Evolutionary conservation across 495 filamentous ascomycete species (phyloP), one percentile per base, ranked within the genome.

Genomic region (Poronia punctata): DNA sequence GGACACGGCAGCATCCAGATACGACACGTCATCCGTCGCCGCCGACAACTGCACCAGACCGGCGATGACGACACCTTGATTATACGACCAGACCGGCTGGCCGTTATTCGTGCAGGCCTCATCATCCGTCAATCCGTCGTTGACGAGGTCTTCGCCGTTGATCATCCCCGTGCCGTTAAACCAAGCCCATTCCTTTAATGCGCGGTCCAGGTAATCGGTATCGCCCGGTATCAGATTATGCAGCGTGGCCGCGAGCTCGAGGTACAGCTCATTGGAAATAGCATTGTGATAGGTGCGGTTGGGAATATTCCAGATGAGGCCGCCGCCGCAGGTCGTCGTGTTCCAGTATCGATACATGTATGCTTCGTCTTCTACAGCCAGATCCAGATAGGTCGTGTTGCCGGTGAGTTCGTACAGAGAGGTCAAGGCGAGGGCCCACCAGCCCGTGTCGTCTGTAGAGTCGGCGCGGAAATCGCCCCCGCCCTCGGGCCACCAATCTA

Each of bases 21-120:
- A 75, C n/a, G 63, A 49, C 3, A 2, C 8, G 15, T 55, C 45
- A 2, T 38, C 39, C 1, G 52, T 59, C 1, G 72, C 71, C 38
- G 48, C 61, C 48, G 64, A 57, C 21, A 76, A 62, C 59, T 84
- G 80, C 5, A 78, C 71, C 0, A 85, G 66, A 0, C 69, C 84
- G 5, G 82, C 82, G 10, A 87, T 68, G 17, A 87, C 67, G 18
- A 84, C 80, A 15, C 83, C 83, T 53, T 88, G 83, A 54, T 86
- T 87, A 61, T 88, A 88, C 0, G 78, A 73, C 73, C 74, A 87
- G 23, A 73, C 66, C 3, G 74, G 69, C 14, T 60, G 62, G 1
- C 67, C 66, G 49, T 86, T 85, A 52, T 80, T 83, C 32, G 64
- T 53, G 56, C 82, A 86, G 7, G 66, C 63, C 8, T 28, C 40